phyloP scores from a whole-genome alignment of 345 rosid species.

The Eucalyptus decipiens region DNA sequence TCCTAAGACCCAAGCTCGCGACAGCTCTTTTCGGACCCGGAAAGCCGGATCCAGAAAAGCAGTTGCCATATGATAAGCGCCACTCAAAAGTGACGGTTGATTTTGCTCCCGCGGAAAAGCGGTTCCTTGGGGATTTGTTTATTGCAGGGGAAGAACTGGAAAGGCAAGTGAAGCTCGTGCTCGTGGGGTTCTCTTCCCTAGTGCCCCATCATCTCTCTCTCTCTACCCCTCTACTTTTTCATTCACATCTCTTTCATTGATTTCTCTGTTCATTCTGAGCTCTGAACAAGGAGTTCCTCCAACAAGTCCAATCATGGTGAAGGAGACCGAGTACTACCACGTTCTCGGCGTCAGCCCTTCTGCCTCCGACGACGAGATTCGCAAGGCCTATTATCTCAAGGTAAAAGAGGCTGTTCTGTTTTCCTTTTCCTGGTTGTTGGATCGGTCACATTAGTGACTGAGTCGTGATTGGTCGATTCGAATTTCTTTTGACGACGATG shows the following conservation, averaged over 20 bases:
- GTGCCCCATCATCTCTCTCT: neutral
- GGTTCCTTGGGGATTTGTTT: constrained; percentile 14
- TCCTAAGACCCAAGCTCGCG: neutral
- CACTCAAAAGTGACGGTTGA: constrained; percentile 16
- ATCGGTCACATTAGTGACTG: neutral
- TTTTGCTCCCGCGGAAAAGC: constrained; percentile 45
- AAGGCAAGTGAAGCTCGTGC: constrained; percentile 34
- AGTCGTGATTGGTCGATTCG: neutral
- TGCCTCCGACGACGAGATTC: constrained; percentile 56
- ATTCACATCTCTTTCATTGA: neutral
- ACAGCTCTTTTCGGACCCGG: neutral
- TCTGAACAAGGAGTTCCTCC: neutral
- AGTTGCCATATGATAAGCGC: constrained; percentile 3
- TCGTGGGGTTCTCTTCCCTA: neutral
- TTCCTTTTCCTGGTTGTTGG: neutral
- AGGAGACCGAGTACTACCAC: constrained; percentile 60
- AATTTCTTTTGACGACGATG: neutral
- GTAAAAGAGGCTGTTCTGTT: neutral
- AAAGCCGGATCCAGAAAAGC: neutral
- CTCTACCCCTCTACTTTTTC: neutral
- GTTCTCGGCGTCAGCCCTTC: constrained; percentile 47
- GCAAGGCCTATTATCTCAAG: constrained; percentile 67
- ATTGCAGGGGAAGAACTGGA: constrained; percentile 42
- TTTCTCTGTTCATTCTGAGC: neutral
- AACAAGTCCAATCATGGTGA: constrained; percentile 25